Evolutionary conservation across 371 early-diverging fungal genomes (phyloP).

Genomic region (Mortierella sp.): DNA sequence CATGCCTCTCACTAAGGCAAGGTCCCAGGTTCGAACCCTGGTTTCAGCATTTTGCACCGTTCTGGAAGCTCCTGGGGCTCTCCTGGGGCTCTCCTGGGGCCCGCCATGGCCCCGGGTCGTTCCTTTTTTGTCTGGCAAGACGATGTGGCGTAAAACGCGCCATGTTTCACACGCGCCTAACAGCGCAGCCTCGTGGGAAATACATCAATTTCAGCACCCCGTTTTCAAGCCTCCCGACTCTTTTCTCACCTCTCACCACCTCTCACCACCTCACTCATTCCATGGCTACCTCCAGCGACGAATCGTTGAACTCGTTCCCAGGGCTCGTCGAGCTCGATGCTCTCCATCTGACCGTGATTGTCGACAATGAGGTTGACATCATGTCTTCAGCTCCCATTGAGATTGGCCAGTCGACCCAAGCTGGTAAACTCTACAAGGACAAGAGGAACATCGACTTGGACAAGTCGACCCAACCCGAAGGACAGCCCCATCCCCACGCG

Average conservation of each 20-base stretch:
- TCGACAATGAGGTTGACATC: slow-evolving; percentile 48
- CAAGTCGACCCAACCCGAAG: slow-evolving; percentile 6
- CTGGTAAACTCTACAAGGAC: slow-evolving; percentile 22
- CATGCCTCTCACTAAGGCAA: slow-evolving; percentile 27
- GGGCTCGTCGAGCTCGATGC: slow-evolving; percentile 42
- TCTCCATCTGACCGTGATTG: slow-evolving; percentile 39
- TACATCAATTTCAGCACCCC: too few relatives aligned
- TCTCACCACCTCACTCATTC: slow-evolving; percentile 1
- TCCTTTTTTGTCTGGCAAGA: slow-evolving; percentile 22
- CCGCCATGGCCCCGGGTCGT: too few relatives aligned
- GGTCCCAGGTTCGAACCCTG: slow-evolving; percentile 20
- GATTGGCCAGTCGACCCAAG: slow-evolving; percentile 24
- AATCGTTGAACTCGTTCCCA: slow-evolving; percentile 24
- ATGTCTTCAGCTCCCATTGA: slow-evolving; percentile 42
- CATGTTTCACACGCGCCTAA: slow-evolving; percentile 46
- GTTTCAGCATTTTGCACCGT: slow-evolving; percentile 16
- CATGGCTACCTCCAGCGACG: not conserved
- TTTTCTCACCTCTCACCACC: not conserved
- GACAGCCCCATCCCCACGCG: not conserved
- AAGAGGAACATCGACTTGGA: slow-evolving; percentile 25
- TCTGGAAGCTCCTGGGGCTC: too few relatives aligned
- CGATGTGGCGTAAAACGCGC: too few relatives aligned
- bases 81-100: too few relatives aligned
- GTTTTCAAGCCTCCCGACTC: too few relatives aligned
- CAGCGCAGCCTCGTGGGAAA: too few relatives aligned